Base-by-base conservation (phyloP, 768 basidiomycete genomes). In the Suillus paluster region DNA sequence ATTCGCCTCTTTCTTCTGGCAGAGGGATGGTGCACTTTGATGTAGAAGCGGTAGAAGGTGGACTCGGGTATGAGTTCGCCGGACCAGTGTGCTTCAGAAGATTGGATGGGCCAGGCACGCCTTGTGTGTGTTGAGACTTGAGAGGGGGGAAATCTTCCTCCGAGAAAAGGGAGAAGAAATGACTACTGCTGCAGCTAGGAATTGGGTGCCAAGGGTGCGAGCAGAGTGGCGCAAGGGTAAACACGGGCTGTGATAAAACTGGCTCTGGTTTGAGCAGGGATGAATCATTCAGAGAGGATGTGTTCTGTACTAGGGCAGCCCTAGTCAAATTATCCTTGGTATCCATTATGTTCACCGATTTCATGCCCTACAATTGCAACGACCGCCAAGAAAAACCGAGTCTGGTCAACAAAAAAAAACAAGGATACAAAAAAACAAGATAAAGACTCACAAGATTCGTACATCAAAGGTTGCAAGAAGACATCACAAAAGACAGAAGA, bases 241-340 rank as follows among this genome's bases (percentile, higher is more conserved):
- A 57, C 36, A 64, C 34, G 10, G 70, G 69, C 5, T 63, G 70
- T 50, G 44, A 48, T 12, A 3, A n/a, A n/a, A 58, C 36, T 5
- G 63, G 57, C n/a, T 59, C 66, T 44, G 61, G 27, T 42, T 44
- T 57, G 60, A 55, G 48, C 45, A 62, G 59, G 55, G 63, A 34
- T 23, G 65, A 57, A 55, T 36, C 61, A 56, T 49, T 58, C 48
- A 58, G 49, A 39, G 58, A 58, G 38, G 60, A 25, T 15, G 58
- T 25, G 42, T 63, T 57, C 33, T 67, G 57, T 27, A 69, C 61
- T 17, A 66, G 70, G 70, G 74, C 67, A 68, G 76, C 67, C 70
- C 71, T n/a, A 59, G 74, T 59, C 57, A 62, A 68, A 44, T 60
- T 59, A 62, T 70, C 73, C 73, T 74, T 74, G 71, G 70, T 74